Base-by-base conservation (phyloP, 2,329 filamentous ascomycete species). In the Pseudomassariella vexata region DNA sequence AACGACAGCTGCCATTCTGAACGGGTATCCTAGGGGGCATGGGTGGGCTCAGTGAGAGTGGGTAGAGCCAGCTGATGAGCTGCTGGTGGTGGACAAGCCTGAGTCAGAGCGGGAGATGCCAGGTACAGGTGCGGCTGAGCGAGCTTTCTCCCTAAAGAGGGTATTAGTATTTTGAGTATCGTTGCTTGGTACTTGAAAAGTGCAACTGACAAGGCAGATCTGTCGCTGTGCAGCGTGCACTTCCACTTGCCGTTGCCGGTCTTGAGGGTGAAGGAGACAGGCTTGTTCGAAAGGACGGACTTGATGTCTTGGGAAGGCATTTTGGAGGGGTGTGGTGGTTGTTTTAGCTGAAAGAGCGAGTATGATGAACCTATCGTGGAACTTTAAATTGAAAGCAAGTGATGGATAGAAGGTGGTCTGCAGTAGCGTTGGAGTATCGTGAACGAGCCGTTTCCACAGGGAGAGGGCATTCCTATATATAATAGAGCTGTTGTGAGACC, bases 221-320 rank as follows among this genome's bases (percentile, higher is more conserved):
- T 46, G 48, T 48, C 48, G 35, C 39, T 41, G 44, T 55, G 50
- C 20, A 55, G 26, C 30, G 49, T 47, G 39, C 49, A 53, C 40
- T 53, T 44, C 52, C 52, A 55, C 27, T 39, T 37, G 36, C 52
- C 52, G 17, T 38, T 40, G 20, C 31, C 39, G n/a, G 50, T 53
- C 46, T 52, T 52, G 39, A 55, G 40, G 29, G 40, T 52, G 46
- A 55, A 55, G 28, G 35, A 38, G 36, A 55, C 32, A 23, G 50
- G 48, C 47, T 48, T 53, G 42, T 17, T 40, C 30, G 49, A 34
- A 24, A 55, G 30, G 40, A 48, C 39, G 9, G 48, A 30, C 35
- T 49, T 43, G 36, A 55, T 44, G 12, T 52, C 44, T 19, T 41
- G 21, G 37, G 36, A 33, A 44, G 52, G 50, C 52, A 55, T 55